Evolutionary conservation across 2,329 filamentous ascomycete species (phyloP).

Genomic region (Exophiala spinifera): DNA sequence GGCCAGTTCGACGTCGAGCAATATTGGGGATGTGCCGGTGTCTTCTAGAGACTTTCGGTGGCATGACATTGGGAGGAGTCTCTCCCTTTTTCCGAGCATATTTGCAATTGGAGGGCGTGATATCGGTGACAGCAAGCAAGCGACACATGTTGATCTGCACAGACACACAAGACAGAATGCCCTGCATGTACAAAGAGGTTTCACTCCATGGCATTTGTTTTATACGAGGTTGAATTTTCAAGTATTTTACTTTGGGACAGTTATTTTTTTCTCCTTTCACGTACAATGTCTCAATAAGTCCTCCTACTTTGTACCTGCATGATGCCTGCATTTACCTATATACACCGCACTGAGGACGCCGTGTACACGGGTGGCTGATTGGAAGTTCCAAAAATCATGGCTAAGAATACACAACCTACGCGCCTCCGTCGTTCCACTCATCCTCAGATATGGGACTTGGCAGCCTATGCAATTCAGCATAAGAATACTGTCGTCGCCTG

Average conservation of each 20-base stretch:
- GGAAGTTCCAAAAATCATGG: no score
- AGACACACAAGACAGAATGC: background rate
- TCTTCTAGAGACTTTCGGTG: conserved; percentile 42
- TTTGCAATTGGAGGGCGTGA: background rate
- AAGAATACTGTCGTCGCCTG: no score
- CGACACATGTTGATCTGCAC: background rate
- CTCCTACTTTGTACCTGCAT: background rate
- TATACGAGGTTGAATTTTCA: conserved; percentile 1
- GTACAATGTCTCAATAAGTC: conserved; percentile 13
- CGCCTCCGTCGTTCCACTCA: no score
- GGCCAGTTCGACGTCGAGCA: conserved; percentile 72
- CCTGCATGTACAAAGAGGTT: background rate
- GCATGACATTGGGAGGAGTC: background rate
- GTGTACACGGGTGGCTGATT: no score
- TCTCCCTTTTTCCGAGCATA: background rate
- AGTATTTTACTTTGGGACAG: background rate
- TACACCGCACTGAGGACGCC: background rate
- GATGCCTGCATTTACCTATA: background rate
- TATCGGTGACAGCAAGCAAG: conserved; percentile 4
- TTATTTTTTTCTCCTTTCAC: conserved; percentile 1
- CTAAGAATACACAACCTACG: no score
- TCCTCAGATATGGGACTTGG: no score
- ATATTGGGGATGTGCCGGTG: conserved; percentile 66
- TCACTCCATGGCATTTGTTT: background rate
- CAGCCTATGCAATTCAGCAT: no score